Evolutionary conservation across 805 yeast genomes (phyloP).

Genomic region (Barnettozyma wickerhamii): DNA sequence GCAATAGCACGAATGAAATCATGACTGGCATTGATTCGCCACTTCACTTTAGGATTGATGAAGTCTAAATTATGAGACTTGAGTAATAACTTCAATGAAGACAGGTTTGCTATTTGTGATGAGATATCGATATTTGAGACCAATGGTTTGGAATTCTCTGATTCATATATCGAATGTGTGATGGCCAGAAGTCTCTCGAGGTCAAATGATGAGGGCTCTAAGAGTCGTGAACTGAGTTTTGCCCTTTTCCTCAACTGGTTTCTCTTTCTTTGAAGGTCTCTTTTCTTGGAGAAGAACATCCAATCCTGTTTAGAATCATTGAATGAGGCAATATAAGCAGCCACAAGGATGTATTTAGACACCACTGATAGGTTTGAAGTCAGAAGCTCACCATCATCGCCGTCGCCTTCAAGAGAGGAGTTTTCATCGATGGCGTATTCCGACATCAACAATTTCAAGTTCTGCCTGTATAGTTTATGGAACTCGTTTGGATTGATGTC

Average conservation of each 20-base stretch:
- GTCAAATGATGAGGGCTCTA: conserved; percentile 72
- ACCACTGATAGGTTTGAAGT: conserved; percentile 48
- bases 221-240: conserved; percentile 50
- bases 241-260: conserved; percentile 37
- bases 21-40: conserved; percentile 79
- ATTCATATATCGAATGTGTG: conserved; percentile 60
- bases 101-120: conserved; percentile 31
- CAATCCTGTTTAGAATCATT: conserved; percentile 67
- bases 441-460: conserved; percentile 28
- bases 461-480: conserved; percentile 26
- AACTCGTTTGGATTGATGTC: conserved; percentile 16
- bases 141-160: conserved; percentile 30
- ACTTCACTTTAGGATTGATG: conserved; percentile 63
- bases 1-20: conserved; percentile 57
- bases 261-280: conserved; percentile 36
- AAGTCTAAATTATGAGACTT: conserved; percentile 43
- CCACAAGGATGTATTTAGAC: conserved; percentile 69
- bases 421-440: conserved; percentile 26
- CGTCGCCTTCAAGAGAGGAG: conserved; percentile 1
- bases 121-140: conserved; percentile 31
- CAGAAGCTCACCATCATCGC: conserved; percentile 9
- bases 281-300: conserved; percentile 62
- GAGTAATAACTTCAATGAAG: conserved; percentile 29
- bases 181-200: conserved; percentile 80
- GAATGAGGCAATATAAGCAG: conserved; percentile 81